Percentiles rank a stretch among this genome's conserved stretches.
These are phyloP conservation scores for Baorangia bicolor DNA, from an alignment of 768 basidiomycete species.

Conservation along the genomic window DNA sequence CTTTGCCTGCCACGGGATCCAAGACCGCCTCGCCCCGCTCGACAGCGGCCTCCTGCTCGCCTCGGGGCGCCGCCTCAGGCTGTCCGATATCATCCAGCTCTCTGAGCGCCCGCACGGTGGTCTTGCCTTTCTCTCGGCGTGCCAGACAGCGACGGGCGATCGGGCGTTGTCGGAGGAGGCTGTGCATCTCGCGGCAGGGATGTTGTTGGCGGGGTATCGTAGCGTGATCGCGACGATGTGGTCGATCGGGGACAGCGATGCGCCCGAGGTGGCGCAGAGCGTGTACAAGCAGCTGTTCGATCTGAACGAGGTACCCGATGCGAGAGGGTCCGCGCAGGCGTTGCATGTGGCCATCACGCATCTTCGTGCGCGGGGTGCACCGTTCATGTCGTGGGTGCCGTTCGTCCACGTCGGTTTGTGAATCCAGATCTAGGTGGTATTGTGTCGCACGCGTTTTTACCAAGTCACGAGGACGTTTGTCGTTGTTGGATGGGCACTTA, in stretches of 20 bases:
- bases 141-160: slow-evolving; percentile 32
- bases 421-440: background rate
- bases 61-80: too few relatives aligned
- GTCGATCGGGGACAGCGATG: slow-evolving; percentile 1
- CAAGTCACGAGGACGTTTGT: background rate
- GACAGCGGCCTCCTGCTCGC: too few relatives aligned
- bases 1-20: slow-evolving; percentile 40
- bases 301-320: background rate
- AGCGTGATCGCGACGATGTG: slow-evolving; percentile 14
- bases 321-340: background rate
- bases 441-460: background rate
- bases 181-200: slow-evolving; percentile 29
- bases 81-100: slow-evolving; percentile 24
- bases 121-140: slow-evolving; percentile 35
- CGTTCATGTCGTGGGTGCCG: background rate
- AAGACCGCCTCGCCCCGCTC: slow-evolving; percentile 26
- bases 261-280: background rate
- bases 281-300: slow-evolving; percentile 2
- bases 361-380: background rate
- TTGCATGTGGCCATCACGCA: background rate
- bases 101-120: slow-evolving; percentile 18
- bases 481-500: background rate
- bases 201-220: slow-evolving; percentile 25
- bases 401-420: background rate
- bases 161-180: slow-evolving; percentile 25